A percentile compares a stretch with the other conserved stretches of the same genome.
phyloP scores from a whole-genome alignment of 2,329 filamentous ascomycete species.

The Macrophomina pseudophaseolina region DNA sequence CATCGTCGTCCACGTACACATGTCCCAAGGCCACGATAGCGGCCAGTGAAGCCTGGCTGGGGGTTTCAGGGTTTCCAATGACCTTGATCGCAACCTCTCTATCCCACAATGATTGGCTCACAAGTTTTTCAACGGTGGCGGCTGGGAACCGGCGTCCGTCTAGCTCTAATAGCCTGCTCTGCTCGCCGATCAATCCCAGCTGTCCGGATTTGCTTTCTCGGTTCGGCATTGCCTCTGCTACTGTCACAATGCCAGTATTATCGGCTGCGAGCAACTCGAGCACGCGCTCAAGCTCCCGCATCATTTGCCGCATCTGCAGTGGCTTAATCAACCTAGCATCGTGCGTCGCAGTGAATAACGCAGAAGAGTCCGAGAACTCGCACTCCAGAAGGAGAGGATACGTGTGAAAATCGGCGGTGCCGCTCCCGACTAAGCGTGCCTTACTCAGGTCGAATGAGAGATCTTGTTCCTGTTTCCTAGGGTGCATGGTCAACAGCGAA shows the following conservation, averaged over 20 bases:
- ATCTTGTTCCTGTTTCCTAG: constrained; percentile 56
- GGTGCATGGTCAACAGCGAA: constrained; percentile 45
- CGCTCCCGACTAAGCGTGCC: constrained; percentile 58
- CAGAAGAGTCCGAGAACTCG: constrained; percentile 59
- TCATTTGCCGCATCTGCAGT: constrained; percentile 58
- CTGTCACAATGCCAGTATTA: too few relatives aligned
- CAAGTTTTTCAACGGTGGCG: constrained; percentile 44
- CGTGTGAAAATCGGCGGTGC: constrained; percentile 62
- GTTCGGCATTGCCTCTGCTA: too few relatives aligned
- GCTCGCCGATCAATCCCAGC: constrained; percentile 14
- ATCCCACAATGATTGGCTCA: not conserved
- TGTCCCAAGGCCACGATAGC: constrained; percentile 6
- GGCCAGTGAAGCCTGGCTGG: constrained; percentile 32
- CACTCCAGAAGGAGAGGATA: constrained; percentile 70
- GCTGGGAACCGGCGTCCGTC: not conserved
- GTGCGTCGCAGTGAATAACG: constrained; percentile 67
- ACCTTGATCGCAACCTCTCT: not conserved
- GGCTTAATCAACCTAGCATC: constrained; percentile 64
- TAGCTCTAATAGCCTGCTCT: constrained; percentile 29
- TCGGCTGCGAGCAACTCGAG: constrained; percentile 51
- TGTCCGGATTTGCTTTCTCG: too few relatives aligned
- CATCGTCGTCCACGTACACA: not conserved
- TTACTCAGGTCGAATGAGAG: constrained; percentile 59
- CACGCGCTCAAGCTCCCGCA: constrained; percentile 58
- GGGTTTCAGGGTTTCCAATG: not conserved